A percentile compares a stretch with the other conserved stretches of the same genome.
phyloP scores from a whole-genome alignment of 129 eudicot species.

The Saposhnikovia divaricata region DNA sequence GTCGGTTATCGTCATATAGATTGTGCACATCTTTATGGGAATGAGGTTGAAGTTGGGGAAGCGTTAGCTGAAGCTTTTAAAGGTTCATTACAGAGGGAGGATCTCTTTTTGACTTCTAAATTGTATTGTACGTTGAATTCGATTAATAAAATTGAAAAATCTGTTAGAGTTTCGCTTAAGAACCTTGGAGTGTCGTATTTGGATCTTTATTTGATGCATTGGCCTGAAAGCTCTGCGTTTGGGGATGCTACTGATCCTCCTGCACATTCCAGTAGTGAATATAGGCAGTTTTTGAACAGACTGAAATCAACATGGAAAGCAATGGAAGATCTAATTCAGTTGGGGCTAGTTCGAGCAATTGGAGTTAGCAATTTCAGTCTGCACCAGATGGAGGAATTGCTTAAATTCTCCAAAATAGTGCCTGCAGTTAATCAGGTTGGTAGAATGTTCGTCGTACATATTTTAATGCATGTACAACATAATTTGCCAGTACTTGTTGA shows the following conservation, averaged over 20 bases:
- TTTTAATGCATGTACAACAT: background rate
- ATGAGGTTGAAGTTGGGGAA: conserved; percentile 55
- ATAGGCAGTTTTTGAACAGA: conserved; percentile 43
- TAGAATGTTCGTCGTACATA: background rate
- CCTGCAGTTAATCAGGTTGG: conserved; percentile 61
- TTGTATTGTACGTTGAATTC: conserved; percentile 57
- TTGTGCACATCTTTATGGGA: conserved; percentile 56
- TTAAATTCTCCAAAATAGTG: conserved; percentile 35
- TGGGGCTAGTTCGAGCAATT: conserved; percentile 52
- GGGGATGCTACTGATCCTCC: conserved; percentile 68
- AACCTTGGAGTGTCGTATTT: conserved; percentile 48
- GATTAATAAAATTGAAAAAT: conserved; percentile 46
- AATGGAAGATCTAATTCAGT: conserved; percentile 43
- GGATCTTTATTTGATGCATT: conserved; percentile 63
- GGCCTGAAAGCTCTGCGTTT: conserved; percentile 55
- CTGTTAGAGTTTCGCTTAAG: conserved; percentile 52
- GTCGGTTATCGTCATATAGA: conserved; percentile 53
- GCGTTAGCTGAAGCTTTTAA: conserved; percentile 37
- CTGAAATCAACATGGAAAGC: conserved; percentile 49
- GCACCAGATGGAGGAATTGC: conserved; percentile 47
- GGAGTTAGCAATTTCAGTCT: conserved; percentile 54
- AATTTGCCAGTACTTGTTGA: conserved; percentile 6
- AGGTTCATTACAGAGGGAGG: conserved; percentile 51
- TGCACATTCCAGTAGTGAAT: conserved; percentile 40
- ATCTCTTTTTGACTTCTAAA: conserved; percentile 46